phyloP scores from a whole-genome alignment of 2,329 filamentous ascomycete genomes.

The Ophiostoma novo-ulmi region DNA sequence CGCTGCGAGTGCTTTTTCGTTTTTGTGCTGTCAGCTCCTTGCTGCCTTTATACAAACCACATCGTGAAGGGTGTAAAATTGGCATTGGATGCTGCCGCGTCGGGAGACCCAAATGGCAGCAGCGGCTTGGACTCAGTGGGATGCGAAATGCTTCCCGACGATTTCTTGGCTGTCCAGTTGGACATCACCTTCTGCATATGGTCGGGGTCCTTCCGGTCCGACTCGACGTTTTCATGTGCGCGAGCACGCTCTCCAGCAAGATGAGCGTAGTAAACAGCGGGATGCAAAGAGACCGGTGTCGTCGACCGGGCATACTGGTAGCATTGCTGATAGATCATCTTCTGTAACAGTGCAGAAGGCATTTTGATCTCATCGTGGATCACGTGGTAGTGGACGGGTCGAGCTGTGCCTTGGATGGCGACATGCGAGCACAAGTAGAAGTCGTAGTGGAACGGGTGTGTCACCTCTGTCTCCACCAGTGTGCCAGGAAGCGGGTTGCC shows the following conservation, averaged over 20 bases:
- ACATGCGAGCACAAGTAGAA: slow-evolving; percentile 62
- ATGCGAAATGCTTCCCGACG: slow-evolving; percentile 29
- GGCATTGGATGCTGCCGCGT: slow-evolving; percentile 26
- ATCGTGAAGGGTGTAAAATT: slow-evolving; percentile 38
- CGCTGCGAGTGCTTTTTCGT: background rate
- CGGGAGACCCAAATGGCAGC: slow-evolving; percentile 31
- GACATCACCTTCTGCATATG: slow-evolving; percentile 42
- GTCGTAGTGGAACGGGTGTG: slow-evolving; percentile 84
- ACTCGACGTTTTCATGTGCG: slow-evolving; percentile 58
- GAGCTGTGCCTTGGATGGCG: slow-evolving; percentile 89
- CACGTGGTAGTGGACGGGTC: slow-evolving; percentile 88
- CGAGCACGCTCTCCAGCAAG: slow-evolving; percentile 76
- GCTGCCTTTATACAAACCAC: slow-evolving; percentile 40
- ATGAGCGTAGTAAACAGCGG: slow-evolving; percentile 94
- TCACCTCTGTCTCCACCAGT: slow-evolving; percentile 82
- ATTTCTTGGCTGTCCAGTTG: slow-evolving; percentile 40
- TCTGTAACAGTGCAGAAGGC: slow-evolving; percentile 64
- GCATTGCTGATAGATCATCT: slow-evolving; percentile 89
- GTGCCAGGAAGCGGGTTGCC: slow-evolving; percentile 77
- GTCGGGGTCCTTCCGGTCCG: slow-evolving; percentile 42
- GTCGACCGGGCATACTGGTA: slow-evolving; percentile 92
- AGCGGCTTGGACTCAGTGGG: slow-evolving; percentile 30
- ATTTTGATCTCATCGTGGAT: slow-evolving; percentile 74
- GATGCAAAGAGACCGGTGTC: slow-evolving; percentile 82
- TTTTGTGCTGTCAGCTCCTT: background rate